Base-by-base conservation (phyloP, 441 rosid species). In the Gossypium laxum region DNA sequence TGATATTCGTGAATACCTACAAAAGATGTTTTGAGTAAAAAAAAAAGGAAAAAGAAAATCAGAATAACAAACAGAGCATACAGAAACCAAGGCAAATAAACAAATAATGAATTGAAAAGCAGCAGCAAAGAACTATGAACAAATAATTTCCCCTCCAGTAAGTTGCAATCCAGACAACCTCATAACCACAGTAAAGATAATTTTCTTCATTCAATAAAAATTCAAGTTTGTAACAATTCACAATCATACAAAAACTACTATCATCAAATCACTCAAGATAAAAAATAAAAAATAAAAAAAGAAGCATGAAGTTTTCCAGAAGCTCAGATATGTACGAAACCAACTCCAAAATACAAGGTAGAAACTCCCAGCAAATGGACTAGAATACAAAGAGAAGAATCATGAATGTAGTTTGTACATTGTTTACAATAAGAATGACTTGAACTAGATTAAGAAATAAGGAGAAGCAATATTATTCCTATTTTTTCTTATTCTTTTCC, bases 1-100 rank as follows among this genome's bases (percentile, higher is more conserved):
- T 12, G 38, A 48, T 60, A 52, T 71, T 71, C 55, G 73, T 70
- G 59, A 73, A 70, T 64, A 71, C 72, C 81, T 56, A 59, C 41
- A 75, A 74, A 54, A 47, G 45, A 81, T 24, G 47, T 30, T 59
- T 26, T 30, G 61, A 45, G 50, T 34, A n/a, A 34, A 6, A 70
- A 6, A 72, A 47, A 18, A 51, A 24, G 28, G 54, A 38, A 64
- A 38, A 34, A 41, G 3, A 38, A 62, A 17, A 71, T 61, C 22
- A 19, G n/a, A 67, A 75, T 55, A 60, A 17, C 22, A 8, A 28
- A 5, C 4, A 26, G 14, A 34, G 15, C 3, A 63, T 48, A 67
- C 26, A 15, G 32, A 51, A 14, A 28, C 8, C 22, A 73, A 65
- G 43, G 17, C 15, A 47, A 15, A 58, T n/a, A 72, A 21, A 55